A percentile compares a stretch with the other conserved stretches of the same genome.
Conservation (phyloP, 768 basidiomycete genomes). For the Lentinula raphanica region DNA sequence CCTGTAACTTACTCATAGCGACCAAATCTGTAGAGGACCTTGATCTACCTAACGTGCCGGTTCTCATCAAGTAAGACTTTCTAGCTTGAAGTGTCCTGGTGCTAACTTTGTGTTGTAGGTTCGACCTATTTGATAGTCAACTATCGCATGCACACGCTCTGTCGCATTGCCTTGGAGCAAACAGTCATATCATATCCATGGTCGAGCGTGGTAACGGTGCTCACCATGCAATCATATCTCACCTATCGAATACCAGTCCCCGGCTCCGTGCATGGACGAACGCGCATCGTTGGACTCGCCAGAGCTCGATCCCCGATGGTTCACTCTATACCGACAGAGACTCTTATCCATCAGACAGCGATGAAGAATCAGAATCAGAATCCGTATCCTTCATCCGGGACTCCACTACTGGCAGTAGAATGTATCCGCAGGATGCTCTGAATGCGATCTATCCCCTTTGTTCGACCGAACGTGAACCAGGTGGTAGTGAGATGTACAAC, state of each 20-base stretch:
- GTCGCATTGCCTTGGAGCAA: constrained; percentile 38
- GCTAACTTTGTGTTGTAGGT: constrained; percentile 24
- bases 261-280: constrained; percentile 48
- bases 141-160: constrained; percentile 54
- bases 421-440: constrained; percentile 56
- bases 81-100: neutral
- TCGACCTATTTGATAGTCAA: constrained; percentile 58
- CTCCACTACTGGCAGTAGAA: constrained; percentile 54
- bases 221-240: constrained; percentile 49
- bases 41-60: constrained; percentile 48
- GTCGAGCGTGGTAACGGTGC: constrained; percentile 51
- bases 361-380: constrained; percentile 27
- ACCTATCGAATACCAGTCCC: constrained; percentile 32
- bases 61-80: constrained; percentile 55
- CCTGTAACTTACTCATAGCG: constrained; percentile 58
- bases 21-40: constrained; percentile 58
- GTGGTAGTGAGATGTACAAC: constrained; percentile 11
- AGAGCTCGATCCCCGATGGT: constrained; percentile 40
- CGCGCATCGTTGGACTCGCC: constrained; percentile 29
- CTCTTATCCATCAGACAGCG: constrained; percentile 45
- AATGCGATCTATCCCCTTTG: constrained; percentile 51
- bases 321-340: constrained; percentile 34
- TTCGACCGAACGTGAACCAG: constrained; percentile 15
- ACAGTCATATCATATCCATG: constrained; percentile 58
- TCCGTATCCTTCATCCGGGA: constrained; percentile 45